These are phyloP conservation scores for Heteromeles arbutifolia DNA, from an alignment of 306 rosid genomes.

Conservation along the genomic window DNA sequence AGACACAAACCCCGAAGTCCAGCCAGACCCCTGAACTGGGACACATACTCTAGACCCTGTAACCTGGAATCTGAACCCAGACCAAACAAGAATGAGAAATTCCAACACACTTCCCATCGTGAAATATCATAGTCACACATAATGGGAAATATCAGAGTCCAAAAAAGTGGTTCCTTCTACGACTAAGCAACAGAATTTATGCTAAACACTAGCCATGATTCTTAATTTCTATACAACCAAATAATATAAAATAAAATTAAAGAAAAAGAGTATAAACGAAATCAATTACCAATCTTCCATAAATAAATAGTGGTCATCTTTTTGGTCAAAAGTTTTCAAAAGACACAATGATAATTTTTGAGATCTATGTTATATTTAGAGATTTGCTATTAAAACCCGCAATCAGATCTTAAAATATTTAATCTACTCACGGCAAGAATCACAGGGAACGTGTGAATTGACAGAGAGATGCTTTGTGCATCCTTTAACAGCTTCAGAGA, in stretches of 20 bases:
- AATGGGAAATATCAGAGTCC: not conserved
- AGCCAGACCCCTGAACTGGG: not conserved
- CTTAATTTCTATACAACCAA: not conserved
- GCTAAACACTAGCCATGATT: not conserved
- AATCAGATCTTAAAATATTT: not conserved
- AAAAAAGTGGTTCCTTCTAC: not conserved
- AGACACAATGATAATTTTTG: not conserved
- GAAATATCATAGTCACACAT: not conserved
- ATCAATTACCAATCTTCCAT: not conserved
- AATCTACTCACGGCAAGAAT: slow-evolving; percentile 65
- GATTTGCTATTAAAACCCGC: not conserved
- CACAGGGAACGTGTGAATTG: slow-evolving; percentile 73
- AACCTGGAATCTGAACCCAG: not conserved
- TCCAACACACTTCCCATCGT: not conserved
- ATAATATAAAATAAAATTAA: not conserved
- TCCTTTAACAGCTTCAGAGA: slow-evolving; percentile 79
- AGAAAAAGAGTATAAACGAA: too few relatives aligned
- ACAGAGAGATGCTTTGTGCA: slow-evolving; percentile 70
- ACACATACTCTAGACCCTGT: not conserved
- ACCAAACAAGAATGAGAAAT: not conserved
- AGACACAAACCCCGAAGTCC: not conserved
- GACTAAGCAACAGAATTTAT: not conserved
- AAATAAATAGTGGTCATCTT: not conserved
- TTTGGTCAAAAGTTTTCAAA: not conserved
- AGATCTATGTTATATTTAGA: not conserved